Percentiles rank a stretch among this genome's conserved stretches.
Evolutionary conservation across 495 filamentous ascomycete species (phyloP).

Genomic region (Astrocystis sublimbata): DNA sequence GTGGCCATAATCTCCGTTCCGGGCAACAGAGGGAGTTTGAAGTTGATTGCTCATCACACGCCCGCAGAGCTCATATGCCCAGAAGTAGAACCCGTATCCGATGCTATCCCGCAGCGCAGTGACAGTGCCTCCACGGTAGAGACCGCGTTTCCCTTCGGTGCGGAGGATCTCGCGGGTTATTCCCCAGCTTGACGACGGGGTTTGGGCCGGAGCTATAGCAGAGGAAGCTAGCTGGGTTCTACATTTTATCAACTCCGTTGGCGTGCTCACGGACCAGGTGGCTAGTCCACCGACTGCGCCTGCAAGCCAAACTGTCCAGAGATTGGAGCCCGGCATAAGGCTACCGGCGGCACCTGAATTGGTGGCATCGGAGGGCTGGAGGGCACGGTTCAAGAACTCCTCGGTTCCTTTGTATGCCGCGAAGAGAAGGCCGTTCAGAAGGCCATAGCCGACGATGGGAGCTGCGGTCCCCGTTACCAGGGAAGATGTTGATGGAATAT

Average conservation of each 20-base stretch:
- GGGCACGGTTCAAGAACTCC: constrained; percentile 49
- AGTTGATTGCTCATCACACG: constrained; percentile 45
- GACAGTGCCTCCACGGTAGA: constrained; percentile 76
- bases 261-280: constrained; percentile 77
- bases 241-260: constrained; percentile 87
- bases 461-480: constrained; percentile 66
- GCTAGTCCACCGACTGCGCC: constrained; percentile 77
- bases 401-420: constrained; percentile 79
- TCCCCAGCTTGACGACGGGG: constrained; percentile 51
- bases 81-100: constrained; percentile 94
- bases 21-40: background rate
- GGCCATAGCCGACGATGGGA: constrained; percentile 83
- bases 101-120: constrained; percentile 81
- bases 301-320: constrained; percentile 67
- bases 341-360: background rate
- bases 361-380: constrained; percentile 31
- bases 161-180: constrained; percentile 63
- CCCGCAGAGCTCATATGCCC: constrained; percentile 76
- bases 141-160: constrained; percentile 62
- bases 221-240: constrained; percentile 63
- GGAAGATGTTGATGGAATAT: constrained; percentile 36
- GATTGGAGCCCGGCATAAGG: constrained; percentile 22
- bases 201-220: background rate
- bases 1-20: background rate
- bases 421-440: constrained; percentile 85